Conservation (phyloP, 148 eudicot species). For the Vaccinium darrowii region DNA sequence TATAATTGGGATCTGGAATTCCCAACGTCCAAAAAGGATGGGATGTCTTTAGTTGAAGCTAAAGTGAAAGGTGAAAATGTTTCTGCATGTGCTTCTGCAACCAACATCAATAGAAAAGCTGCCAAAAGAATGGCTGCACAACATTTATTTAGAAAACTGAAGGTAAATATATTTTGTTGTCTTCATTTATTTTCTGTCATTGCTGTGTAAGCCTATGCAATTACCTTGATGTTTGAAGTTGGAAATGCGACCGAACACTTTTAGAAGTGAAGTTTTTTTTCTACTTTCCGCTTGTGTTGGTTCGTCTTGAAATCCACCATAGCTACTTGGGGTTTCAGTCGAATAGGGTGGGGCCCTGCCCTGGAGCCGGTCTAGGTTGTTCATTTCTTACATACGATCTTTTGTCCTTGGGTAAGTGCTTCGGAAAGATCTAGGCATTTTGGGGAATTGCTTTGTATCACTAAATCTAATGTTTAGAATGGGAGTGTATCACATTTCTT, state of each 20-base stretch:
- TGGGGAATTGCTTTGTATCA: not conserved
- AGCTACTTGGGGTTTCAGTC: not conserved
- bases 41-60: conserved; percentile 43
- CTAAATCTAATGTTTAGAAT: not conserved
- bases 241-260: not conserved
- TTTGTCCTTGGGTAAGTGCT: not conserved
- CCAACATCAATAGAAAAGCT: conserved; percentile 46
- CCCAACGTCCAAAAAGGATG: conserved; percentile 41
- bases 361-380: not conserved
- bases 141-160: conserved; percentile 37
- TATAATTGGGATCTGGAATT: conserved; percentile 43
- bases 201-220: not conserved
- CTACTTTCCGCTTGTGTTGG: not conserved
- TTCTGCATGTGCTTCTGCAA: conserved; percentile 40
- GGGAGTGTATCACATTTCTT: not conserved
- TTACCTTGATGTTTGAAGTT: not conserved
- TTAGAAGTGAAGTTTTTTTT: not conserved
- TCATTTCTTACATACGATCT: not conserved
- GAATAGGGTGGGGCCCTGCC: not conserved
- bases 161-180: conserved; percentile 38
- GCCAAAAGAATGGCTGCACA: conserved; percentile 65
- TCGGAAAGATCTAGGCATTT: not conserved
- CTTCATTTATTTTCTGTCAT: conserved; percentile 6
- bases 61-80: conserved; percentile 37
- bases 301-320: not conserved